Base-by-base conservation (phyloP, 768 basidiomycete genomes). In the Tulasnella sp. region DNA sequence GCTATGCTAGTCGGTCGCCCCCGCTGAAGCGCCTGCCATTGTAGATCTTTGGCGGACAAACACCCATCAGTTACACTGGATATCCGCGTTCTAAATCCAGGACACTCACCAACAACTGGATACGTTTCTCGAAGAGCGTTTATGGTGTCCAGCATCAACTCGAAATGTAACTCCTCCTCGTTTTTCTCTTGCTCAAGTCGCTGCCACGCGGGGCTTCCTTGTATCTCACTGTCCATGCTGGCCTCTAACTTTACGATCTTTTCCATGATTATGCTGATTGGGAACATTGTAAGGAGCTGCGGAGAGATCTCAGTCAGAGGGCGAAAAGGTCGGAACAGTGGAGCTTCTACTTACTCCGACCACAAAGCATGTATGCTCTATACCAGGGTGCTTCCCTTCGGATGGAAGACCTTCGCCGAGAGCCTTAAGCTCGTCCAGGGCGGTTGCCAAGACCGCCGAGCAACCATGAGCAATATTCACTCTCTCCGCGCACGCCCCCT, bases 281-380 rank as follows among this genome's bases (percentile, higher is more conserved):
- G 41, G n/a, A 48, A 75, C 46, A 48, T 75, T 6, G 44, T 41
- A 12, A 75, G 34, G 31, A 75, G 74, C 74, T 75, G 28, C 22
- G 74, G 14, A 42, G 14, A 9, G 18, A 75, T 22, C 11, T 28
- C 24, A 28, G 8, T 42, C 41, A 48, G n/a, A 22, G 34, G 64
- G 74, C 22, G n/a, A 28, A 44, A 37, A 18, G 18, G 18, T 2
- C 34, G 18, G 31, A 48, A 40, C 41, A 5, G n/a, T 12, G 16
- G 40, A 28, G 41, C 31, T 31, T 18, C 31, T 4, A 75, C 74
- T 75, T 37, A 75, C 74, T 24, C 74, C 74, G 16, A 48, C 46
- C 74, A 75, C 31, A 42, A 75, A 75, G 22, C 74, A 75, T 0
- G 46, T 75, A 48, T 75, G 74, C 74, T 75, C 74, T 14, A 75